Percentiles rank a stretch among this genome's conserved stretches.
These are phyloP conservation scores for Wickerhamomyces bisporus DNA, from an alignment of 805 yeast genomes.

Conservation along the genomic window DNA sequence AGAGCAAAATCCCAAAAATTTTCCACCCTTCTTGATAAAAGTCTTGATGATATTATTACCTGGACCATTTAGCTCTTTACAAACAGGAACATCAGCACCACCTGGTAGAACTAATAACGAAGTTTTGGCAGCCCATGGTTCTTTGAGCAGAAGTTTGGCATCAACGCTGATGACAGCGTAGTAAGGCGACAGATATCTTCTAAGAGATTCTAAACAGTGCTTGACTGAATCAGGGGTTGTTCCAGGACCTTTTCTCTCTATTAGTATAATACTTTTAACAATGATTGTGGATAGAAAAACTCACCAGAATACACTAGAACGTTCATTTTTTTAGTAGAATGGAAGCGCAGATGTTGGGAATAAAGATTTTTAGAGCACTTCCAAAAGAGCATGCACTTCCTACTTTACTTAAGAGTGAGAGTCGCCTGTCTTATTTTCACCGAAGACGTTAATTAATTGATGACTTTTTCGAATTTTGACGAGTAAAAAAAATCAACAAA, in stretches of 20 bases:
- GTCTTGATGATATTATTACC: conserved; percentile 58
- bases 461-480: background rate
- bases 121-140: conserved; percentile 87
- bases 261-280: background rate
- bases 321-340: conserved; percentile 48
- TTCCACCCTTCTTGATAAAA: conserved; percentile 76
- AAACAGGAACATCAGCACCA: conserved; percentile 91
- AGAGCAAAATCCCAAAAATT: conserved; percentile 85
- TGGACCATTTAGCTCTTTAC: conserved; percentile 63
- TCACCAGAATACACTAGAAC: conserved; percentile 62
- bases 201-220: conserved; percentile 73
- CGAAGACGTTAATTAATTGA: background rate
- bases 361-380: background rate
- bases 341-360: background rate
- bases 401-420: too few species aligned
- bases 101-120: conserved; percentile 86
- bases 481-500: background rate
- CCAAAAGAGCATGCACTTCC: too few species aligned
- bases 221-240: conserved; percentile 83
- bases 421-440: too few species aligned
- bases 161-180: conserved; percentile 80
- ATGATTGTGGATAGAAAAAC: too few species aligned
- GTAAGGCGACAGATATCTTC: conserved; percentile 73
- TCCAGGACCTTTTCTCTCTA: conserved; percentile 54
- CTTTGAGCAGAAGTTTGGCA: conserved; percentile 55